Evolutionary conservation across 306 rosid genomes (phyloP).

Genomic region (Pterocarpus macrocarpus): DNA sequence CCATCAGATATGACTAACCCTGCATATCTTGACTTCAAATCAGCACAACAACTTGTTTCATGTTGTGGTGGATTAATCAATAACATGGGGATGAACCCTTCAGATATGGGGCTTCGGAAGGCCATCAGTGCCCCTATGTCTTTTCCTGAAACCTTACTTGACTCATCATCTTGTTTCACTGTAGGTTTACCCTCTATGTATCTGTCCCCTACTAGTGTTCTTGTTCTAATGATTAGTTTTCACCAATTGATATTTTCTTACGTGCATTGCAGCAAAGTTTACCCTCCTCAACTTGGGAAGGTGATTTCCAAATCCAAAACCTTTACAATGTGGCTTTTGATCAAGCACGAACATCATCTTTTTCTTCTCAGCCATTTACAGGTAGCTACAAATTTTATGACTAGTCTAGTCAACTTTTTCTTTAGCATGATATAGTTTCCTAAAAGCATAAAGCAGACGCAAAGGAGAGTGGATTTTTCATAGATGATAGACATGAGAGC

Average conservation of each 20-base stretch:
- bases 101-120: conserved; percentile 67
- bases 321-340: conserved; percentile 60
- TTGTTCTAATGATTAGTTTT: not conserved
- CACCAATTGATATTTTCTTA: not conserved
- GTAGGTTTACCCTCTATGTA: conserved; percentile 53
- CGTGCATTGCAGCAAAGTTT: conserved; percentile 62
- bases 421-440: conserved; percentile 25
- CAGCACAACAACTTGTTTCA: conserved; percentile 65
- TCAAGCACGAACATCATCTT: conserved; percentile 61
- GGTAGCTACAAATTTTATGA: conserved; percentile 56
- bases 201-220: not conserved
- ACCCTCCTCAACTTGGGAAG: conserved; percentile 71
- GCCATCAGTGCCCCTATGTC: conserved; percentile 67
- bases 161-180: conserved; percentile 69
- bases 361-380: conserved; percentile 72
- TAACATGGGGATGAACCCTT: conserved; percentile 62
- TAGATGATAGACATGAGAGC: conserved; percentile 43
- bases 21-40: conserved; percentile 68
- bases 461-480: conserved; percentile 47
- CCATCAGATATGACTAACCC: conserved; percentile 59
- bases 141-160: conserved; percentile 70
- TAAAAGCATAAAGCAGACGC: conserved; percentile 41
- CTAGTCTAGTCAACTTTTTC: conserved; percentile 38
- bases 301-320: conserved; percentile 70
- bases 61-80: conserved; percentile 66